phyloP scores from a whole-genome alignment of 805 yeast species.

The Groenewaldozyma salmanticensis region DNA sequence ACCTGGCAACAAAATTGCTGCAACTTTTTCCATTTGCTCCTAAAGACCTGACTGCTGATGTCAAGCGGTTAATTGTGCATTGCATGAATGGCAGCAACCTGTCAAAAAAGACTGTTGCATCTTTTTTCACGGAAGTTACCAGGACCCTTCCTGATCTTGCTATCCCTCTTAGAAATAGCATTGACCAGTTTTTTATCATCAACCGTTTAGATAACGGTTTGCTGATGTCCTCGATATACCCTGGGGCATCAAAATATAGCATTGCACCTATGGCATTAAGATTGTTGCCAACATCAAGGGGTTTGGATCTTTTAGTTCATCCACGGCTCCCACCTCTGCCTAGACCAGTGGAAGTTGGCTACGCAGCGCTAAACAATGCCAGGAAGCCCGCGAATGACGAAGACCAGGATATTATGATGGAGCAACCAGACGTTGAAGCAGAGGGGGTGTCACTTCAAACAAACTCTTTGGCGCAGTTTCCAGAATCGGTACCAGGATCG shows the following conservation, averaged over 20 bases:
- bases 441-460: too few relatives aligned
- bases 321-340: conserved; percentile 59
- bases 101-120: conserved; percentile 23
- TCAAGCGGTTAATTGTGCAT: conserved; percentile 4
- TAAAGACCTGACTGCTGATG: conserved; percentile 2
- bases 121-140: conserved; percentile 42
- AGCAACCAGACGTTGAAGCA: too few relatives aligned
- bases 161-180: conserved; percentile 50
- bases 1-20: conserved; percentile 9
- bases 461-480: too few relatives aligned
- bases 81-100: conserved; percentile 3
- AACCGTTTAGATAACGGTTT: conserved; percentile 29
- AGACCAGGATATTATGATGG: too few relatives aligned
- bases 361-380: too few relatives aligned
- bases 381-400: too few relatives aligned
- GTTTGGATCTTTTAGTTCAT: conserved; percentile 49
- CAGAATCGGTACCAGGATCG: too few relatives aligned
- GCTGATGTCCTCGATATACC: conserved; percentile 52
- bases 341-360: background rate
- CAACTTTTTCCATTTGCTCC: conserved; percentile 7
- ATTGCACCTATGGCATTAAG: conserved; percentile 61
- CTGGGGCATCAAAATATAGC: conserved; percentile 50
- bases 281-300: conserved; percentile 38
- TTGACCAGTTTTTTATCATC: conserved; percentile 38
- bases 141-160: conserved; percentile 42